phyloP scores from a whole-genome alignment of 2,329 filamentous ascomycete genomes.

The Botrytis byssoidea region DNA sequence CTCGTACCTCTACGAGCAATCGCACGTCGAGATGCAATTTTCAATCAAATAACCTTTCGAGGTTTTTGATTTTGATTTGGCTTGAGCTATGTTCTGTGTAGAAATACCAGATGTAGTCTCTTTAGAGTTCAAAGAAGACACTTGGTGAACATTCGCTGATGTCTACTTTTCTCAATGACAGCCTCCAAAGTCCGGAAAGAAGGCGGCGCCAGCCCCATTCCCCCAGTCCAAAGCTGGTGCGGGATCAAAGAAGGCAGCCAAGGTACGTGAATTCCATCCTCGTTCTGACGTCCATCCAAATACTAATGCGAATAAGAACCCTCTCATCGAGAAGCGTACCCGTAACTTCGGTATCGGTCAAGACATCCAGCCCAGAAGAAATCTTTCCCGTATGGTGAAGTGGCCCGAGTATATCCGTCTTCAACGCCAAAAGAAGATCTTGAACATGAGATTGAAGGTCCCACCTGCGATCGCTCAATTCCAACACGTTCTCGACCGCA shows the following conservation, averaged over 20 bases:
- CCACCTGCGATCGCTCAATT: conserved; percentile 97
- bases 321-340: conserved; percentile 96
- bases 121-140: conserved; percentile 91
- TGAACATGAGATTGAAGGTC: conserved; percentile 98
- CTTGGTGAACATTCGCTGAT: conserved; percentile 84
- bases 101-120: conserved; percentile 54
- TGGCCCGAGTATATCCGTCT: conserved; percentile 99
- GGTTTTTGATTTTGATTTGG: conserved; percentile 57
- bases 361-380: conserved; percentile 95
- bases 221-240: conserved; percentile 83
- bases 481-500: conserved; percentile 93
- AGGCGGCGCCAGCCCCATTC: conserved; percentile 95
- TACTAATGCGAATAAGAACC: conserved; percentile 65
- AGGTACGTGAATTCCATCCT: conserved; percentile 63
- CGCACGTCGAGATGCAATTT: conserved; percentile 40
- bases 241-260: conserved; percentile 86
- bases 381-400: conserved; percentile 97
- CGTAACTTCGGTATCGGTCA: conserved; percentile 99
- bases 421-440: conserved; percentile 81
- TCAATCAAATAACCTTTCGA: conserved; percentile 37
- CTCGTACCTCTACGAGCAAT: conserved; percentile 43
- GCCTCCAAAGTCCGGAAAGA: conserved; percentile 98
- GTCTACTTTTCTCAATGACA: conserved; percentile 99
- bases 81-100: conserved; percentile 55
- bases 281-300: conserved; percentile 7